Evolutionary conservation across 805 yeast species (phyloP).

Genomic region (Ogataea philodendri): DNA sequence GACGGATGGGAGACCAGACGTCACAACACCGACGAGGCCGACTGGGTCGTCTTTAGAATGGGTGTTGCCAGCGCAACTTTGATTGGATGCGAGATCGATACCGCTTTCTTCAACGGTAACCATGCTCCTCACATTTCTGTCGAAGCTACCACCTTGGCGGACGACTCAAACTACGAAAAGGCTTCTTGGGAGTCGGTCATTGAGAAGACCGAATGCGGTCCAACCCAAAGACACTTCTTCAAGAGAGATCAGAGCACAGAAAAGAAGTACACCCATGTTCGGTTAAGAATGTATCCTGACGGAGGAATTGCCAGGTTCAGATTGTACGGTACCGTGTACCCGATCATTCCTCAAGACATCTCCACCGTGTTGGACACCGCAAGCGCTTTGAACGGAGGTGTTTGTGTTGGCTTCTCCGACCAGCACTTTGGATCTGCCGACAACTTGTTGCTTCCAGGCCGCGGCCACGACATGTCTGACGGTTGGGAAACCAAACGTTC

Average conservation of each 20-base stretch:
- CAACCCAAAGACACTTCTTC: conserved; percentile 83
- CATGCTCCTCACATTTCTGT: conserved; percentile 90
- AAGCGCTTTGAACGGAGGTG: conserved; percentile 82
- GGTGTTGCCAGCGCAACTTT: conserved; percentile 82
- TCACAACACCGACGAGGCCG: conserved; percentile 81
- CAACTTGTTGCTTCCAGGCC: conserved; percentile 85
- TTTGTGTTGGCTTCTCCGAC: conserved; percentile 77
- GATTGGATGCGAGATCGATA: conserved; percentile 85
- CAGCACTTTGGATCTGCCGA: conserved; percentile 94
- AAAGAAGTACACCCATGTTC: conserved; percentile 68
- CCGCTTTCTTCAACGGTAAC: conserved; percentile 92
- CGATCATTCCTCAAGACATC: conserved; percentile 55
- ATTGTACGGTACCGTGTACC: conserved; percentile 78
- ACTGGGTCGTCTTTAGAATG: conserved; percentile 79
- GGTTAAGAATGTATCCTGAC: conserved; percentile 92
- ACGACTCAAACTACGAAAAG: conserved; percentile 33
- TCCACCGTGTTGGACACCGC: conserved; percentile 66
- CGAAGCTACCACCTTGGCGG: conserved; percentile 55
- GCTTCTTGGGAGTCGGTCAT: conserved; percentile 71
- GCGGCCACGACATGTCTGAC: conserved; percentile 95
- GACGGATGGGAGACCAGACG: conserved; percentile 99
- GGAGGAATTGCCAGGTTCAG: conserved; percentile 97
- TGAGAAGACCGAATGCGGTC: conserved; percentile 78
- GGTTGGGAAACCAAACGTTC: conserved; percentile 98
- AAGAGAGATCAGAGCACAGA: conserved; percentile 57